Percentiles rank a stretch among this genome's conserved stretches.
phyloP scores from a whole-genome alignment of 768 basidiomycete genomes.

The Leccinum uliginosum region DNA sequence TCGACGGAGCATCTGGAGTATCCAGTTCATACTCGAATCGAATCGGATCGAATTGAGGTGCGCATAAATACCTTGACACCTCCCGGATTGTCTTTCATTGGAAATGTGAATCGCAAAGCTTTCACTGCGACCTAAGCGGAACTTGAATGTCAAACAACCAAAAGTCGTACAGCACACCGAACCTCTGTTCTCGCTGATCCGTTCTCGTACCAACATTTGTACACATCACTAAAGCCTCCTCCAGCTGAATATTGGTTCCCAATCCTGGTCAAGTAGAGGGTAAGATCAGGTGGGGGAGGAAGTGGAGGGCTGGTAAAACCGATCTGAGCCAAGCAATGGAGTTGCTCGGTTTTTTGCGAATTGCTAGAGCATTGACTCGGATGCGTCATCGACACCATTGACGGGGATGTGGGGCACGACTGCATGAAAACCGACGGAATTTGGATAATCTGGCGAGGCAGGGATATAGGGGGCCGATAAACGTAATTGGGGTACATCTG shows the following conservation, averaged over 20 bases:
- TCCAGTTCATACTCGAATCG: neutral
- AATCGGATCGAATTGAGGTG: neutral
- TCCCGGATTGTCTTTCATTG: neutral
- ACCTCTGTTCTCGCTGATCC: neutral
- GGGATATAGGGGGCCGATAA: slow-evolving; percentile 75
- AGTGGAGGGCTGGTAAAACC: neutral
- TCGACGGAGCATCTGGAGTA: neutral
- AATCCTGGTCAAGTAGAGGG: neutral
- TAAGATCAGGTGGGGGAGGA: neutral
- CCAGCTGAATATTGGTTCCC: neutral
- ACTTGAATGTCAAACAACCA: too few species aligned
- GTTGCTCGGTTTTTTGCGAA: slow-evolving; percentile 31
- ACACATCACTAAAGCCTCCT: neutral
- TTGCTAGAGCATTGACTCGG: slow-evolving; percentile 30
- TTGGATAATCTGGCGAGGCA: slow-evolving; percentile 63
- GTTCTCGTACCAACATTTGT: neutral
- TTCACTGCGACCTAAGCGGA: neutral
- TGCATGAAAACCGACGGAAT: slow-evolving; percentile 59
- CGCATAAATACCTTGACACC: neutral
- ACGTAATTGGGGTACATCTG: slow-evolving; percentile 72
- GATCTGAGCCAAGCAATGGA: slow-evolving; percentile 1
- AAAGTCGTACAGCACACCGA: too few species aligned
- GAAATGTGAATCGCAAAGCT: neutral
- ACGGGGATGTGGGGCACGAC: slow-evolving; percentile 62
- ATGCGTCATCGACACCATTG: slow-evolving; percentile 51